These are phyloP conservation scores for Tetradesmus obliquus DNA, from an alignment of 139 green algal genomes.

Conservation along the genomic window DNA sequence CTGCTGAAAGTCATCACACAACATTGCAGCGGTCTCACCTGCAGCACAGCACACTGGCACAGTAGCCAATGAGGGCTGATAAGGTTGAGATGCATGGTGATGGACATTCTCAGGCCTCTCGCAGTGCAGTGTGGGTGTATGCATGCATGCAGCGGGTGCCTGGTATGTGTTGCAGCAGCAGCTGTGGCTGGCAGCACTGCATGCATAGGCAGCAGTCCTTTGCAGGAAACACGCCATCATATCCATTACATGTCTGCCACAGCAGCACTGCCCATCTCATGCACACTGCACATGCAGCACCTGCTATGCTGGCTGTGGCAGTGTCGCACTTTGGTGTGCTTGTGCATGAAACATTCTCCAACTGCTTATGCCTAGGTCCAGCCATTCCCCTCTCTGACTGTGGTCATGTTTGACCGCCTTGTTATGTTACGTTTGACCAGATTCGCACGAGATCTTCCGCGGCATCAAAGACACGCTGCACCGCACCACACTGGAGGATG, in stretches of 20 bases:
- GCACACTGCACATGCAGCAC: neutral
- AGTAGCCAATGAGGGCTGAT: too few relatives aligned
- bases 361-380: neutral
- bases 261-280: too few relatives aligned
- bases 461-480: constrained; percentile 38
- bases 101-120: neutral
- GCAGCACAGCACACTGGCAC: neutral
- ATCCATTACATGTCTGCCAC: too few relatives aligned
- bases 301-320: neutral
- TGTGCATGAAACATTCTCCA: neutral
- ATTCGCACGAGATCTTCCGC: constrained; percentile 45
- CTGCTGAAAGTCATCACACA: neutral
- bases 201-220: neutral
- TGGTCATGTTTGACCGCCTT: neutral
- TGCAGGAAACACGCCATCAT: too few relatives aligned
- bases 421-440: neutral
- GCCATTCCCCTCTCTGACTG: too few relatives aligned
- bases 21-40: neutral
- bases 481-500: constrained; percentile 19
- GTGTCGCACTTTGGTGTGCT: too few relatives aligned
- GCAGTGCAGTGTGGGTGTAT: neutral
- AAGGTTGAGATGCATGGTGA: too few relatives aligned
- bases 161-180: too few relatives aligned
- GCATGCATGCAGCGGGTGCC: neutral
- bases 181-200: too few relatives aligned